Conservation (phyloP, 257 asterid genomes). For the Galeopsis tetrahit region DNA sequence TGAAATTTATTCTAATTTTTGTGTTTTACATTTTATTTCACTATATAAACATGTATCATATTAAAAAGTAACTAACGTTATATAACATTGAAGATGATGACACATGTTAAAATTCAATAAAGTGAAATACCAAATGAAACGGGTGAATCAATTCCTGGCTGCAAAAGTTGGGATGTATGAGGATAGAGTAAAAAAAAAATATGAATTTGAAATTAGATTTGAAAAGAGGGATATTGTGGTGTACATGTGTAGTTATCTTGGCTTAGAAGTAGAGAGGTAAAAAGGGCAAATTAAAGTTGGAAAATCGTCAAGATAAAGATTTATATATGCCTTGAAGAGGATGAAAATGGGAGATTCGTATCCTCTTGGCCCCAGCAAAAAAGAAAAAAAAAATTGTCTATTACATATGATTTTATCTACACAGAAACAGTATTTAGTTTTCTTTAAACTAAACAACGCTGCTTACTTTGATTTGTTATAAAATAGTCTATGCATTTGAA, state of each 20-base stretch:
- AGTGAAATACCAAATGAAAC: too few relatives aligned
- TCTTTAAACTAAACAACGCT: too few relatives aligned
- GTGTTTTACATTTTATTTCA: too few relatives aligned
- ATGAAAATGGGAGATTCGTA: slow-evolving; percentile 21
- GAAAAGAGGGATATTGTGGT: slow-evolving; percentile 3
- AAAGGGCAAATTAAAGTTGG: slow-evolving; percentile 27
- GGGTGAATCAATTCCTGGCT: neutral
- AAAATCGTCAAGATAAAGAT: slow-evolving; percentile 49
- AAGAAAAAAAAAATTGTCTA: too few relatives aligned
- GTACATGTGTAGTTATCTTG: slow-evolving; percentile 36
- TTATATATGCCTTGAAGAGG: slow-evolving; percentile 27
- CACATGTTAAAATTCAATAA: too few relatives aligned
- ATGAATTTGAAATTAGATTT: neutral
- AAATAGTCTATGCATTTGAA: neutral
- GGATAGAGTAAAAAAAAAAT: neutral
- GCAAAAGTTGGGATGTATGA: neutral
- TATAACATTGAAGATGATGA: too few relatives aligned
- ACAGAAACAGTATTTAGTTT: neutral
- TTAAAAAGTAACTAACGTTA: too few relatives aligned
- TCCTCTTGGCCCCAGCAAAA: neutral
- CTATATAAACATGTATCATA: too few relatives aligned
- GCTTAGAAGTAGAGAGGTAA: slow-evolving; percentile 48
- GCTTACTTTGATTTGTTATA: neutral
- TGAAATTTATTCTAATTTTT: too few relatives aligned
- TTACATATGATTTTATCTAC: neutral